Evolutionary conservation across 805 yeast genomes (phyloP).

Genomic region (Metschnikowia dekortorum): DNA sequence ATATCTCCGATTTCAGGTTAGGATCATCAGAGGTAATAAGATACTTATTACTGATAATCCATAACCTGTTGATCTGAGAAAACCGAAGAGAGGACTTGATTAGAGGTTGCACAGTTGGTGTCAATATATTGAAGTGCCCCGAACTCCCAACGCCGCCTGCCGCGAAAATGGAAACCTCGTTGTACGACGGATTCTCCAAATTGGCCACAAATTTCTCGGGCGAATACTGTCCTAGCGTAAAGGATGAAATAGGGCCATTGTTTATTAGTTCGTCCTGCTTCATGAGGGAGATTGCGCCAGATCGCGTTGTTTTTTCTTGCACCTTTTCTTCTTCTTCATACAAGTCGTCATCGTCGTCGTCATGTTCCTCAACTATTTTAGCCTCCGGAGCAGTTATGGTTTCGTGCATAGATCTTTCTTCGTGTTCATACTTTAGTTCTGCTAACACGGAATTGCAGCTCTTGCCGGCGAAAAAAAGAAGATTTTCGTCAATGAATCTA

Average conservation of each 20-base stretch:
- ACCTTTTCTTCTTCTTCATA: constrained; percentile 30
- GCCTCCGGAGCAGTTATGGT: constrained; percentile 4
- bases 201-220: constrained; percentile 55
- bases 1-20: constrained; percentile 63
- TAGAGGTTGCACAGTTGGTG: constrained; percentile 64
- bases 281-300: constrained; percentile 31
- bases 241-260: constrained; percentile 69
- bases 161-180: constrained; percentile 64
- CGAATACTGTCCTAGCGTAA: constrained; percentile 60
- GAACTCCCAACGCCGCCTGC: constrained; percentile 60
- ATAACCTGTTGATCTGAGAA: constrained; percentile 66
- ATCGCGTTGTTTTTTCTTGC: constrained; percentile 11
- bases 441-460: constrained; percentile 57
- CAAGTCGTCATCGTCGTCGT: constrained; percentile 47
- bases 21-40: constrained; percentile 68
- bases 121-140: constrained; percentile 56
- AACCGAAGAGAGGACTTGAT: constrained; percentile 67
- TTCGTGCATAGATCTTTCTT: not conserved
- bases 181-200: constrained; percentile 60
- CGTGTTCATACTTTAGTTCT: constrained; percentile 29
- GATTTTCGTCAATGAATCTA: constrained; percentile 37
- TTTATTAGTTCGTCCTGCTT: constrained; percentile 53
- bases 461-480: constrained; percentile 56
- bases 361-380: constrained; percentile 25
- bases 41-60: constrained; percentile 65